Percentiles rank a stretch among this genome's conserved stretches.
Evolutionary conservation across 257 asterid genomes (phyloP).

Genomic region (Solanum infundibuliforme): DNA sequence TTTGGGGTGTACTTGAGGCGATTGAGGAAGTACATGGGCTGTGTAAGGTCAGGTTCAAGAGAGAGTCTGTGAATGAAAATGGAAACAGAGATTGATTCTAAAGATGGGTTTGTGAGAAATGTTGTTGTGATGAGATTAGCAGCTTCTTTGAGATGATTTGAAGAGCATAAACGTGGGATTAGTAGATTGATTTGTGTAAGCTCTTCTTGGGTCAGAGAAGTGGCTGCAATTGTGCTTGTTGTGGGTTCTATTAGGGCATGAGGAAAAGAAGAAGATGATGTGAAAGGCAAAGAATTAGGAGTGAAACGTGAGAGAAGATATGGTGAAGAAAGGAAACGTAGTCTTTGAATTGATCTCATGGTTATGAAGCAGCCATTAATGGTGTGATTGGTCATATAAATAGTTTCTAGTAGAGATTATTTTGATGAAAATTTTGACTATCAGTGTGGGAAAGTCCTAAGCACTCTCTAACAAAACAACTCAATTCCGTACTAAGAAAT

Average conservation of each 20-base stretch:
- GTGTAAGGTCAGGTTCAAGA: slow-evolving; percentile 39
- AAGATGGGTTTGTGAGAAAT: slow-evolving; percentile 31
- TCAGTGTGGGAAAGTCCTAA: too few relatives aligned
- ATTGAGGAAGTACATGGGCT: slow-evolving; percentile 47
- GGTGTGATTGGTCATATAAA: background rate
- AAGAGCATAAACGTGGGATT: slow-evolving; percentile 41
- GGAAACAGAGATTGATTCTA: slow-evolving; percentile 31
- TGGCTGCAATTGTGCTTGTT: background rate
- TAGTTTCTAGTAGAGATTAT: too few relatives aligned
- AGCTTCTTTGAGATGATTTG: slow-evolving; percentile 39
- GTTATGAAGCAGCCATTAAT: background rate
- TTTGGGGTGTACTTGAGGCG: slow-evolving; percentile 27
- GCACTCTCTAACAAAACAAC: too few relatives aligned
- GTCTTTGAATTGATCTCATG: slow-evolving; percentile 12
- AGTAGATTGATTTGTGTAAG: slow-evolving; percentile 37
- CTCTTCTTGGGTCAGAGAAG: slow-evolving; percentile 26
- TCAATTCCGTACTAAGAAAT: too few relatives aligned
- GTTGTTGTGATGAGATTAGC: slow-evolving; percentile 36
- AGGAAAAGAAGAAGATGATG: background rate
- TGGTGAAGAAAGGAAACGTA: slow-evolving; percentile 10
- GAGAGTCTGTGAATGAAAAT: slow-evolving; percentile 23
- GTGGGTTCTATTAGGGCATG: background rate
- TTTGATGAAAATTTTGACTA: too few relatives aligned
- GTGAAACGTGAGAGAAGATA: slow-evolving; percentile 2
- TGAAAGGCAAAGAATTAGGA: background rate